phyloP scores from a whole-genome alignment of 2,329 filamentous ascomycete species.

The Arthrobotrys sphaeroides region DNA sequence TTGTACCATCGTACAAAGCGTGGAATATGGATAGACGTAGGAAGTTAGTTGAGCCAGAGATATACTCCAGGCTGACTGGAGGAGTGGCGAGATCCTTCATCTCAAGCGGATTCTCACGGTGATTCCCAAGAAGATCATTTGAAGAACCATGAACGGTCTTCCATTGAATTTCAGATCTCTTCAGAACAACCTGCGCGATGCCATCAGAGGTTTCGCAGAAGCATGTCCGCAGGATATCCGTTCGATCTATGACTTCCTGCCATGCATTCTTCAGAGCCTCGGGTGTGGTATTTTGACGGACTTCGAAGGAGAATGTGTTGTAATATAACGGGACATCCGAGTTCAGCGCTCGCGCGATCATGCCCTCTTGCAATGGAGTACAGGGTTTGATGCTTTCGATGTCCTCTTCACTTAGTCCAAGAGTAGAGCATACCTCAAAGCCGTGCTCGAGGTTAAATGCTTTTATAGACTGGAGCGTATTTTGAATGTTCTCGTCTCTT shows the following conservation, averaged over 20 bases:
- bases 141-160: slow-evolving; percentile 59
- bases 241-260: slow-evolving; percentile 64
- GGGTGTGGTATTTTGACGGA: slow-evolving; percentile 61
- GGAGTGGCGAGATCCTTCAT: slow-evolving; percentile 59
- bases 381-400: slow-evolving; percentile 83
- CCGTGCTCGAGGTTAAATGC: slow-evolving; percentile 73
- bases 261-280: slow-evolving; percentile 69
- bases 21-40: slow-evolving; percentile 81
- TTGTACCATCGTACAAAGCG: slow-evolving; percentile 84
- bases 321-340: slow-evolving; percentile 74
- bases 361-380: slow-evolving; percentile 85
- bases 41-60: slow-evolving; percentile 53
- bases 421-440: slow-evolving; percentile 65
- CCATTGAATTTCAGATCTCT: slow-evolving; percentile 64
- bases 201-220: slow-evolving; percentile 80
- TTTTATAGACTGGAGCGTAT: slow-evolving; percentile 70
- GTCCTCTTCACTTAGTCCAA: slow-evolving; percentile 66
- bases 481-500: slow-evolving; percentile 61
- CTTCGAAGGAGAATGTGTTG: slow-evolving; percentile 72
- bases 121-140: slow-evolving; percentile 53
- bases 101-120: slow-evolving; percentile 9
- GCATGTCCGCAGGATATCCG: slow-evolving; percentile 75
- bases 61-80: slow-evolving; percentile 19
- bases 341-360: slow-evolving; percentile 76
- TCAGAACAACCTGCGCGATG: slow-evolving; percentile 76